Evolutionary conservation across 129 eudicot species (phyloP).

Genomic region (Tanacetum coccineum): DNA sequence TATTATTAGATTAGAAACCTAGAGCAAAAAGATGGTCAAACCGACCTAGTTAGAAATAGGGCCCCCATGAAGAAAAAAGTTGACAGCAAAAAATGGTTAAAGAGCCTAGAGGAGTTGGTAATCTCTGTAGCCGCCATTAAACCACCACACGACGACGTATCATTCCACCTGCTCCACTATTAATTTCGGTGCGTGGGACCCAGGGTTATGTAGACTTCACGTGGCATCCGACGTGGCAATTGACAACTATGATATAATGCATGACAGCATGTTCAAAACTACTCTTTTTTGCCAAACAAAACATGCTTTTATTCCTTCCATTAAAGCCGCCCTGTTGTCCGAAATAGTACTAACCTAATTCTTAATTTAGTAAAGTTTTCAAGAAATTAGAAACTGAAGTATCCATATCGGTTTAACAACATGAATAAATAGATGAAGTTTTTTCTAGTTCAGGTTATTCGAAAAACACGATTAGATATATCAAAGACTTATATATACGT

Average conservation of each 20-base stretch:
- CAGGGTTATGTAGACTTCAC: constrained; percentile 21
- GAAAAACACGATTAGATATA: no score
- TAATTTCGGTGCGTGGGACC: constrained; percentile 30
- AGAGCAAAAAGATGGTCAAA: no score
- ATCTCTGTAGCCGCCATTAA: constrained; percentile 27
- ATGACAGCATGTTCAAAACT: constrained; percentile 21
- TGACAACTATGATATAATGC: constrained; percentile 18
- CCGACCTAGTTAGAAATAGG: not conserved
- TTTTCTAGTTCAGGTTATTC: no score
- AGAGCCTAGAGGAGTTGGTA: constrained; percentile 24
- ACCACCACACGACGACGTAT: constrained; percentile 22
- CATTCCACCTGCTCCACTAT: constrained; percentile 31
- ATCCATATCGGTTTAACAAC: no score
- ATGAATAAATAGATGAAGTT: no score
- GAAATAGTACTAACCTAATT: not conserved
- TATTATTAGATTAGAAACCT: no score
- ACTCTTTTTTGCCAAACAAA: constrained; percentile 9
- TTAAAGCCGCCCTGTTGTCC: constrained; percentile 7
- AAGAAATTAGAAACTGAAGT: no score
- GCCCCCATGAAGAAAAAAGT: not conserved
- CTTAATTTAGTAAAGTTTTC: not conserved
- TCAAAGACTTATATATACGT: no score
- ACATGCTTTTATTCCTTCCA: constrained; percentile 15
- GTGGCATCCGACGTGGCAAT: constrained; percentile 32
- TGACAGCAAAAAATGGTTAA: constrained; percentile 11